Conservation (phyloP, 345 rosid species). For the Isatis tinctoria region DNA sequence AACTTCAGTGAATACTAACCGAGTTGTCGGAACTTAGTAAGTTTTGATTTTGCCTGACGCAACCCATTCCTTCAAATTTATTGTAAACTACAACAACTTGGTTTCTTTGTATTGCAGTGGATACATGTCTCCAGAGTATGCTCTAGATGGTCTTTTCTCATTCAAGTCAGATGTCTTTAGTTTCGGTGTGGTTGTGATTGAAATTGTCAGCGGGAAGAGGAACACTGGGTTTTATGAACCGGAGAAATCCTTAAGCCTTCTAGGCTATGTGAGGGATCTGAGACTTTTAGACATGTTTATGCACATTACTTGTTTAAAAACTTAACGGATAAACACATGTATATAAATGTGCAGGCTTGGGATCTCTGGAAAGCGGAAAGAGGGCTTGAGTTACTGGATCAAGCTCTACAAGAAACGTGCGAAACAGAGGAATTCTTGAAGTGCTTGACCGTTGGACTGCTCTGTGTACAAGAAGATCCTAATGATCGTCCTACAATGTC, state of each 20-base stretch:
- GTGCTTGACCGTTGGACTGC: conserved; percentile 49
- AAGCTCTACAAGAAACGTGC: conserved; percentile 25
- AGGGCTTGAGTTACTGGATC: conserved; percentile 39
- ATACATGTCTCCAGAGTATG: conserved; percentile 74
- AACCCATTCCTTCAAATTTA: neutral
- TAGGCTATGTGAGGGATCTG: conserved; percentile 49
- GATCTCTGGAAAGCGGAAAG: conserved; percentile 42
- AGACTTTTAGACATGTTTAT: neutral
- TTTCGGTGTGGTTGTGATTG: conserved; percentile 60
- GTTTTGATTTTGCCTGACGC: neutral
- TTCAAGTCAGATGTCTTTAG: conserved; percentile 59
- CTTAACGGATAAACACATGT: neutral
- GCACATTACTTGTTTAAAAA: neutral
- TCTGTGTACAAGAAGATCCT: conserved; percentile 61
- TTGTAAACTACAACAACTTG: neutral
- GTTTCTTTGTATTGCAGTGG: conserved; percentile 40
- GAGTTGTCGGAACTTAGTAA: conserved; percentile 80
- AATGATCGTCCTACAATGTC: conserved; percentile 57
- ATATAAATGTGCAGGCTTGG: conserved; percentile 46
- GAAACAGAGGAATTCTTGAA: conserved; percentile 28
- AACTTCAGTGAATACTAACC: conserved; percentile 47
- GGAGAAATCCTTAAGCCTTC: conserved; percentile 37
- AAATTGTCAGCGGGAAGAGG: conserved; percentile 47
- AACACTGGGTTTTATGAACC: conserved; percentile 38
- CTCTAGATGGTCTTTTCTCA: conserved; percentile 60